These are phyloP conservation scores for Filobasidium floriforme DNA, from an alignment of 768 basidiomycete genomes.

Conservation along the genomic window DNA sequence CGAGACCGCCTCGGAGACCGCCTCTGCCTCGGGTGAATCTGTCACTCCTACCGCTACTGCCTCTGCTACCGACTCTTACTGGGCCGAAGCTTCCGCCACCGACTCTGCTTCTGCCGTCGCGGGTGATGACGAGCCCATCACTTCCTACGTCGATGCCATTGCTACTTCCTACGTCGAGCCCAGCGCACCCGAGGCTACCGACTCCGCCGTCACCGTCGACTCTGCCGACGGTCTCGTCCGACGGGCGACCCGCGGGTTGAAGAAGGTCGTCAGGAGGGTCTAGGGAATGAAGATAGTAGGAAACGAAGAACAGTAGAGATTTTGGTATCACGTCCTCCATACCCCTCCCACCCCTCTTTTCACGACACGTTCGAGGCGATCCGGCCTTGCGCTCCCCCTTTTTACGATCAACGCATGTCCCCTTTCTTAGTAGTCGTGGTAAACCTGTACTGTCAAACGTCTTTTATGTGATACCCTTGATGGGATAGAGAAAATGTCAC, in stretches of 20 bases:
- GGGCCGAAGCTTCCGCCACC: conserved; percentile 4
- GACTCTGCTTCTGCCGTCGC: neutral
- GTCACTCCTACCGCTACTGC: conserved; percentile 6
- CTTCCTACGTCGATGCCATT: conserved; percentile 20
- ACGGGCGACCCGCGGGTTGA: neutral
- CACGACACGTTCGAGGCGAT: neutral
- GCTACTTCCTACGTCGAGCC: conserved; percentile 17
- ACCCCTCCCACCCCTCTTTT: neutral
- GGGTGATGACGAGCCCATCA: neutral
- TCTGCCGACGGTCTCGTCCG: neutral
- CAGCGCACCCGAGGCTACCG: neutral
- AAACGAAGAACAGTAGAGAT: neutral
- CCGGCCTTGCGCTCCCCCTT: neutral
- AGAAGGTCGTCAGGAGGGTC: conserved; percentile 1
- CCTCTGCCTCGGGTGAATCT: neutral
- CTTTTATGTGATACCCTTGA: too few relatives aligned
- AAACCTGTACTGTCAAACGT: too few relatives aligned
- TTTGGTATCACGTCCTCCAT: neutral
- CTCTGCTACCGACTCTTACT: conserved; percentile 1
- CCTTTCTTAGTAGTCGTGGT: neutral
- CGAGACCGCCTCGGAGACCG: neutral
- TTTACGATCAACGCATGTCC: conserved; percentile 1
- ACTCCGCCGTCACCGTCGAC: neutral
- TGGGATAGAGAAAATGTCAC: too few relatives aligned
- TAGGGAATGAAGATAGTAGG: neutral